Evolutionary conservation across 1,284 basidiomycete genomes (phyloP), one percentile per base, ranked within the genome.

Genomic region (Boletus sp.): DNA sequence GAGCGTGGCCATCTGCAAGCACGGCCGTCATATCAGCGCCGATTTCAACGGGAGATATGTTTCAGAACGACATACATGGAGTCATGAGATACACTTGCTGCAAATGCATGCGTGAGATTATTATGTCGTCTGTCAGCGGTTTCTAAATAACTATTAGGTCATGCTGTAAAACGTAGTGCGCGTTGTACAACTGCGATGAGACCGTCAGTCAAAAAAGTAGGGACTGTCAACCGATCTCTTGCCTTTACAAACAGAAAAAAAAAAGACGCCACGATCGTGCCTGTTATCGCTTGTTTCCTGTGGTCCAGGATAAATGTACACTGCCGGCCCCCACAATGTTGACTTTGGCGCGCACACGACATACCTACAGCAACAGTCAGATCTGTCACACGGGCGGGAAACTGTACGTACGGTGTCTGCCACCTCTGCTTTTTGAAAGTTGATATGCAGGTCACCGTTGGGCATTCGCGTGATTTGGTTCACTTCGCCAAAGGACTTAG

Each of bases 251-350:
- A 65, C 38, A 59, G 55, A 59, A 35, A 57, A 50, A 57, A 51
- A 54, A 28, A 55, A 55, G 46, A 55, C 23, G 47, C 4, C n/a
- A 51, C 1, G 38, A 30, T 16, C 5, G 47, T 59, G 38, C 23
- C 56, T 62, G 55, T 33, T 66, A 70, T 56, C 81, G 81, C 68
- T 81, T 85, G 73, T 85, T 87, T 57, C 87, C 86, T n/a, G 83
- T 79, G 61, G 78, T 83, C 88, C 88, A 91, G 33, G 90, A 91
- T 60, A 91, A 75, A 66, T 85, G 81, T 46, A 91, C 89, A 71
- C 89, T 90, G 64, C 90, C 89, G 17, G 88, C 90, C 52, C 87
- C 88, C 47, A 80, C 74, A 61, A 91, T 91, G 65, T 81, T 79
- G 1, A 91, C 89, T 68, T 83, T 82, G 58, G 89, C 89, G 65